These are phyloP conservation scores for Fragilariopsis cylindrus DNA, from an alignment of 108 stramenopile species.

Conservation along the genomic window DNA sequence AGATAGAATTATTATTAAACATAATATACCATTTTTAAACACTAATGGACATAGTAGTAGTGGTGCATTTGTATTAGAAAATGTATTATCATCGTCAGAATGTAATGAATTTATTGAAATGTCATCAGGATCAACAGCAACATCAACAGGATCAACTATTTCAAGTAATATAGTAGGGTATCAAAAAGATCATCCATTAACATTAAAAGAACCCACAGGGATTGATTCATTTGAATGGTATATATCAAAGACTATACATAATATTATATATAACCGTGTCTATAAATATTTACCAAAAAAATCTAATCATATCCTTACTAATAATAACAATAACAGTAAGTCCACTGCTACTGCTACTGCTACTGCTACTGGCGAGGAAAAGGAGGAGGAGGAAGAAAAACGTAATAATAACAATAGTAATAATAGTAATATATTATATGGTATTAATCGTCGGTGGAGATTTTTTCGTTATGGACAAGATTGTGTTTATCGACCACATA, in stretches of 20 bases:
- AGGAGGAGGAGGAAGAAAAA: background rate
- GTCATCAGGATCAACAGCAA: constrained; percentile 6
- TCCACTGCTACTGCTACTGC: too few relatives aligned
- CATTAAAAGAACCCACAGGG: constrained; percentile 21
- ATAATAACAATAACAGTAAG: too few relatives aligned
- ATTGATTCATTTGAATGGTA: constrained; percentile 47
- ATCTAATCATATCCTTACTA: background rate
- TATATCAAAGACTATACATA: constrained; percentile 27
- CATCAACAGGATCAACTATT: too few relatives aligned
- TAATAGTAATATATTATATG: constrained; percentile 17
- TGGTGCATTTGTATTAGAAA: constrained; percentile 33
- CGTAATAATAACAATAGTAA: background rate
- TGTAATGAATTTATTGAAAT: constrained; percentile 39
- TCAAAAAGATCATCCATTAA: constrained; percentile 53
- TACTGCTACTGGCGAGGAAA: too few relatives aligned
- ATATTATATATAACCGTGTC: constrained; percentile 22
- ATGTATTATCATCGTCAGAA: constrained; percentile 47
- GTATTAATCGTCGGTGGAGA: constrained; percentile 61
- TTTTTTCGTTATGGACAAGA: constrained; percentile 57
- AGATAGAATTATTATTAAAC: constrained; percentile 18
- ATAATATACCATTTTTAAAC: constrained; percentile 37
- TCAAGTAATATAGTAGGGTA: constrained; percentile 33
- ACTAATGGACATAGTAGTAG: background rate
- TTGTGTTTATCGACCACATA: constrained; percentile 62
- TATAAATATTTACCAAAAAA: constrained; percentile 5